Conservation (phyloP, 1,284 basidiomycete species). For the Gymnopus androsaceus region DNA sequence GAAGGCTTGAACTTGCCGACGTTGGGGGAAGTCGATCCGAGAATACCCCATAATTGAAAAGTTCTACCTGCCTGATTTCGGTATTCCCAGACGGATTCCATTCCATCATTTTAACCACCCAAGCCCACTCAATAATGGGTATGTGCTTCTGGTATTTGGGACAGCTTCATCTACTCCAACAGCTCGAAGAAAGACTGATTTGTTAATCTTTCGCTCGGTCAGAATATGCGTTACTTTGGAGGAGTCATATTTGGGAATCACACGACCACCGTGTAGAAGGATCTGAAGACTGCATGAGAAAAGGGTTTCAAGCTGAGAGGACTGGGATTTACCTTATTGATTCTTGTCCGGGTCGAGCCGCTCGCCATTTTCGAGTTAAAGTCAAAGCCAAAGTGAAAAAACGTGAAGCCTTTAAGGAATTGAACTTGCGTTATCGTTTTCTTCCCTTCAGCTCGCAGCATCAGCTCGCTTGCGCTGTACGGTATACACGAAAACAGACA, state of each 20-base stretch:
- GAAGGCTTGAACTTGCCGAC: not conserved
- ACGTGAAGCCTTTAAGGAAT: slow-evolving; percentile 51
- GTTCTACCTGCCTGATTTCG: slow-evolving; percentile 11
- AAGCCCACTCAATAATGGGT: slow-evolving; percentile 63
- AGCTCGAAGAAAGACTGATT: slow-evolving; percentile 31
- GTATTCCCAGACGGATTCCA: slow-evolving; percentile 5
- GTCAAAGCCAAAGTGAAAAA: slow-evolving; percentile 64
- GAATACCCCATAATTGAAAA: slow-evolving; percentile 48
- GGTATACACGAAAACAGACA: slow-evolving; percentile 31
- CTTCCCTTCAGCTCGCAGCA: slow-evolving; percentile 1
- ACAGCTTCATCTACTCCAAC: slow-evolving; percentile 47
- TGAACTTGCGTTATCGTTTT: slow-evolving; percentile 19
- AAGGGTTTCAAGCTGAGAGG: slow-evolving; percentile 2
- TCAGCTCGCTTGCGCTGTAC: slow-evolving; percentile 25
- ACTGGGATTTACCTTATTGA: slow-evolving; percentile 56
- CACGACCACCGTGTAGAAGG: slow-evolving; percentile 54
- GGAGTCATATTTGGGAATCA: slow-evolving; percentile 57
- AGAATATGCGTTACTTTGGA: slow-evolving; percentile 63
- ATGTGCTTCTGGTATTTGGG: slow-evolving; percentile 60
- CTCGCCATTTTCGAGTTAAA: slow-evolving; percentile 44
- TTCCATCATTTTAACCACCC: slow-evolving; percentile 41
- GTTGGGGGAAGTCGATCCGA: slow-evolving; percentile 49
- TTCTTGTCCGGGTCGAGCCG: slow-evolving; percentile 50
- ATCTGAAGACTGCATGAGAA: slow-evolving; percentile 42
- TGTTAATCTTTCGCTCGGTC: slow-evolving; percentile 38